These are phyloP conservation scores for Astrothelium subdiscretum DNA, from an alignment of 495 filamentous ascomycete species.

Conservation along the genomic window DNA sequence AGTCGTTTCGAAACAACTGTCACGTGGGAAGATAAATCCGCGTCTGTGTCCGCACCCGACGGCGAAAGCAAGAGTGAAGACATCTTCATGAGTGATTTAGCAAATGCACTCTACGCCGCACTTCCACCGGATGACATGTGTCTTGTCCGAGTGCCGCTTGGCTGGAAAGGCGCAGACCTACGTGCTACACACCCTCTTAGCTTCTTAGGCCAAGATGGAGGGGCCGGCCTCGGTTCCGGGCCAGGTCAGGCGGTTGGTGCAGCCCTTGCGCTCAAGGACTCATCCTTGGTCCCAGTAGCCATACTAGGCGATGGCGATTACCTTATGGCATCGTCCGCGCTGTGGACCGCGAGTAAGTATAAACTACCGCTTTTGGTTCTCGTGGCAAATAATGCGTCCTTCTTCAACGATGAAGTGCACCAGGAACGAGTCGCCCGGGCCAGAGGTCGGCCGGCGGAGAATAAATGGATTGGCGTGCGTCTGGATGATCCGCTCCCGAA, in stretches of 20 bases:
- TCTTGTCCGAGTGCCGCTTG: conserved; percentile 14
- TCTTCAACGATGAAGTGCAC: conserved; percentile 20
- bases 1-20: background rate
- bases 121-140: conserved; percentile 14
- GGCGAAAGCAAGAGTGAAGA: background rate
- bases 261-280: conserved; percentile 14
- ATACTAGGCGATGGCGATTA: conserved; percentile 18
- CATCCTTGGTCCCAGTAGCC: conserved; percentile 10
- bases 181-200: conserved; percentile 10
- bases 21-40: background rate
- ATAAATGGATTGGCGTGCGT: conserved; percentile 19
- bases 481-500: conserved; percentile 18
- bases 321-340: conserved; percentile 15
- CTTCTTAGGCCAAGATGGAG: conserved; percentile 17
- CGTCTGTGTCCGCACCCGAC: background rate
- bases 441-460: conserved; percentile 13
- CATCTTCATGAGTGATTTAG: conserved; percentile 11
- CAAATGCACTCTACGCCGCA: conserved; percentile 8
- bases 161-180: conserved; percentile 14
- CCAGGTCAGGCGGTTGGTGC: conserved; percentile 18
- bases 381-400: conserved; percentile 17
- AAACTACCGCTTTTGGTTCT: conserved; percentile 13
- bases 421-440: conserved; percentile 15
- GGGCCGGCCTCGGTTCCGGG: conserved; percentile 14
- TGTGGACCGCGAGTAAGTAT: conserved; percentile 16